Evolutionary conservation across 495 filamentous ascomycete species (phyloP).

Genomic region (Daldinia caldariorum): DNA sequence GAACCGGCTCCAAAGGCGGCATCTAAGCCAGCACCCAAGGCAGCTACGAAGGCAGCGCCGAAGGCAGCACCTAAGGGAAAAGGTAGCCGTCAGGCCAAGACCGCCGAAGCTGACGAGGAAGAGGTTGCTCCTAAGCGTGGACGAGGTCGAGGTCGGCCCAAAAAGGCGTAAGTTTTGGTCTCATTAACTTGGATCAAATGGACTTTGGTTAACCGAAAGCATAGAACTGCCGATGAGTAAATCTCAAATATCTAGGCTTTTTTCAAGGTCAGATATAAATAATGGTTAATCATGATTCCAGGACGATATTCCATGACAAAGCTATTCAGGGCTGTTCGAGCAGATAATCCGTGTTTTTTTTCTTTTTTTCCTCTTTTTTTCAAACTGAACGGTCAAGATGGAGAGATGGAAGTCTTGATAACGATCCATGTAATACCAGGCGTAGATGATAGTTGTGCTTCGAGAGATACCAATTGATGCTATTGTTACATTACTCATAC

Average conservation of each 20-base stretch:
- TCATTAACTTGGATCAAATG: background rate
- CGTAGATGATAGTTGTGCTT: constrained; percentile 19
- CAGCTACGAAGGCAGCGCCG: no score
- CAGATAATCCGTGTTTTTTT: constrained; percentile 16
- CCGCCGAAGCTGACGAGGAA: constrained; percentile 24
- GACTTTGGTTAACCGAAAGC: background rate
- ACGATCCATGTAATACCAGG: constrained; percentile 8
- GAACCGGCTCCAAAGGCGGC: constrained; percentile 25
- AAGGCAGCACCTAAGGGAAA: constrained; percentile 41
- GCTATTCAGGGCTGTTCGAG: background rate
- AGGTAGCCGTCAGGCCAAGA: constrained; percentile 45
- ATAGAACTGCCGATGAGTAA: constrained; percentile 8
- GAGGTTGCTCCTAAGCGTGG: constrained; percentile 24
- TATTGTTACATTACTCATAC: background rate
- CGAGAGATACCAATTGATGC: constrained; percentile 39
- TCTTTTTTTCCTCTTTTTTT: constrained; percentile 15
- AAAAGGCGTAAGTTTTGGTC: constrained; percentile 23
- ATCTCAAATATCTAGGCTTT: background rate
- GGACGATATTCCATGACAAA: background rate
- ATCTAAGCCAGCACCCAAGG: constrained; percentile 32
- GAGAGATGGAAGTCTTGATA: background rate
- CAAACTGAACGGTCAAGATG: background rate
- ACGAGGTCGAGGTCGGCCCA: constrained; percentile 37
- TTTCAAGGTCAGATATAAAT: constrained; percentile 2
- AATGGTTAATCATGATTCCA: background rate